phyloP scores from a whole-genome alignment of 1,284 basidiomycete species.

The Trametes sp. region DNA sequence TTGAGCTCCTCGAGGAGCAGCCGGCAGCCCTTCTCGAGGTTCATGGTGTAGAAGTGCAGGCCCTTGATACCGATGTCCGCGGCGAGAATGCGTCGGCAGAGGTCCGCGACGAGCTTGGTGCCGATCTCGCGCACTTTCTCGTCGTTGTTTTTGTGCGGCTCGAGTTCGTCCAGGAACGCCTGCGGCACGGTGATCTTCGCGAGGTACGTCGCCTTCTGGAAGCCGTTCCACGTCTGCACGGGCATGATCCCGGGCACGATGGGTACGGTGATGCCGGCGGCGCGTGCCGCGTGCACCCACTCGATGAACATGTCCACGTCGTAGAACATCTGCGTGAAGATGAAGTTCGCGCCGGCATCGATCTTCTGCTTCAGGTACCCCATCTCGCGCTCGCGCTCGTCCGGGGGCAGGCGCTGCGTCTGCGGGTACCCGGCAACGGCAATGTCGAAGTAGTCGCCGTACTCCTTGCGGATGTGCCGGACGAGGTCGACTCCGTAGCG shows the following conservation, averaged over 20 bases:
- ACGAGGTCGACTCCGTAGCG: constrained; percentile 92
- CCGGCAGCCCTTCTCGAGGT: constrained; percentile 94
- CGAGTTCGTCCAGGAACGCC: constrained; percentile 80
- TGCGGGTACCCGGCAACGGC: constrained; percentile 94
- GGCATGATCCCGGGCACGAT: constrained; percentile 98
- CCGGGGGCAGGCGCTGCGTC: constrained; percentile 64
- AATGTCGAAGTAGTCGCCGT: constrained; percentile 94
- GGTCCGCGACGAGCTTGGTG: constrained; percentile 87
- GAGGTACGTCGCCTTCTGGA: constrained; percentile 90
- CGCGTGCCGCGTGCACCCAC: constrained; percentile 87
- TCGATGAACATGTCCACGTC: constrained; percentile 85
- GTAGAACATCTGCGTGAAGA: constrained; percentile 98
- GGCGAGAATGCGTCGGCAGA: constrained; percentile 84
- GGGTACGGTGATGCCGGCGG: constrained; percentile 90
- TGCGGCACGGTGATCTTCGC: constrained; percentile 89
- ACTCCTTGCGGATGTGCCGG: constrained; percentile 79
- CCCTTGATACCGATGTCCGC: constrained; percentile 85
- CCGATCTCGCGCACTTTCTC: constrained; percentile 91
- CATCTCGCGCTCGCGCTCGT: constrained; percentile 87
- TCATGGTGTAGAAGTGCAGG: constrained; percentile 98
- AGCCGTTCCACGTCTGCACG: constrained; percentile 98
- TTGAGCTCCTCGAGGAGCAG: constrained; percentile 91
- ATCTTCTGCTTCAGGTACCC: constrained; percentile 88
- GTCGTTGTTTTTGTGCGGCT: constrained; percentile 92
- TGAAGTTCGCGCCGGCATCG: constrained; percentile 88